A percentile compares a stretch with the other conserved stretches of the same genome.
Evolutionary conservation across 345 rosid genomes (phyloP).

Genomic region (Arabis alpina): DNA sequence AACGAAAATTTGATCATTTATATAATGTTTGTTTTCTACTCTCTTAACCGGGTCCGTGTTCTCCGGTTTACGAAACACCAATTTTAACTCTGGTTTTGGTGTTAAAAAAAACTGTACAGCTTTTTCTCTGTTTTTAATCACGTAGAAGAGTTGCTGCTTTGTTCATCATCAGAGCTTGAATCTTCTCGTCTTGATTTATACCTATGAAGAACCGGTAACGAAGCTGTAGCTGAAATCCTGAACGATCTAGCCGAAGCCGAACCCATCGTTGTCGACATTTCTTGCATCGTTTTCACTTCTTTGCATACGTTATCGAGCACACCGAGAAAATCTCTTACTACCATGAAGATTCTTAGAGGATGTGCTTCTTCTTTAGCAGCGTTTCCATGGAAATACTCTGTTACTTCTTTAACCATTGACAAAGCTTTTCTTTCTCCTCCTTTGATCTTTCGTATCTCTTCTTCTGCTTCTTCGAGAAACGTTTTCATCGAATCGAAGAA

Average conservation of each 20-base stretch:
- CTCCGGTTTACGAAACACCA: constrained; percentile 29
- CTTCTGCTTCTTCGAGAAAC: constrained; percentile 81
- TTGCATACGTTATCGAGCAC: constrained; percentile 90
- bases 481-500: constrained; percentile 73
- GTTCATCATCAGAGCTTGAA: constrained; percentile 79
- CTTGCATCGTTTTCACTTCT: constrained; percentile 90
- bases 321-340: constrained; percentile 84
- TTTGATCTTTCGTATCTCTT: constrained; percentile 71
- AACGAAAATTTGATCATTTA: constrained; percentile 36
- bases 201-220: constrained; percentile 81
- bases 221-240: constrained; percentile 72
- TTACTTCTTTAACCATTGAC: constrained; percentile 84
- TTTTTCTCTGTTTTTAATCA: constrained; percentile 39
- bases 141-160: constrained; percentile 62
- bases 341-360: constrained; percentile 72
- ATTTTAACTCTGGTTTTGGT: neutral
- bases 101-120: constrained; percentile 38
- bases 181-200: constrained; percentile 64
- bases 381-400: constrained; percentile 90
- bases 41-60: constrained; percentile 21
- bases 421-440: constrained; percentile 75
- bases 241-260: constrained; percentile 88
- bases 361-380: constrained; percentile 93
- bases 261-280: constrained; percentile 57
- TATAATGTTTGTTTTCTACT: constrained; percentile 36